Evolutionary conservation across 2,329 filamentous ascomycete genomes (phyloP).

Genomic region (Penicillium janthinellum): DNA sequence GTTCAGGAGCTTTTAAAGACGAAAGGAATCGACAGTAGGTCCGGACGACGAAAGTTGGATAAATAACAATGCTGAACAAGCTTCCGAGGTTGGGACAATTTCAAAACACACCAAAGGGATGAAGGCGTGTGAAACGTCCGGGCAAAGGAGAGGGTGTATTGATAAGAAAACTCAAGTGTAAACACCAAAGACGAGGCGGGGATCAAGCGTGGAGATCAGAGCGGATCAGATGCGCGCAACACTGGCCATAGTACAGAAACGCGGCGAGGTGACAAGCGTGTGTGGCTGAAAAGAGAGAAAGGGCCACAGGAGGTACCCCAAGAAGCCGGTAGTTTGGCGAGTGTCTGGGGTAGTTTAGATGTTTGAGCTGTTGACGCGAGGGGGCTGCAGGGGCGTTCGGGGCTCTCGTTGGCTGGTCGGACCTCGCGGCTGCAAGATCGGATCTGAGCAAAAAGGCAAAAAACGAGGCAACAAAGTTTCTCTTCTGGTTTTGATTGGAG

Average conservation of each 20-base stretch:
- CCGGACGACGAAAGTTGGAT: conserved; percentile 5
- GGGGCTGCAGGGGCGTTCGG: background rate
- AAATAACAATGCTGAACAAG: conserved; percentile 14
- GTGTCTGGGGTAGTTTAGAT: background rate
- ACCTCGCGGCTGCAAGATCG: conserved; percentile 9
- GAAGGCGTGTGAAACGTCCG: conserved; percentile 7
- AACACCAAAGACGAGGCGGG: background rate
- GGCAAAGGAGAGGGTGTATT: conserved; percentile 2
- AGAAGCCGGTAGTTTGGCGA: background rate
- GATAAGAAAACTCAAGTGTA: background rate
- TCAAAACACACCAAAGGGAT: conserved; percentile 17
- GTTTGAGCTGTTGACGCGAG: conserved; percentile 9
- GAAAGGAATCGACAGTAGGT: background rate
- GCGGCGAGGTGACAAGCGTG: background rate
- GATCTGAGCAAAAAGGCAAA: conserved; percentile 15
- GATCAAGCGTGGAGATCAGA: background rate
- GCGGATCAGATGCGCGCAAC: conserved; percentile 5
- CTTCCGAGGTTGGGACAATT: conserved; percentile 17
- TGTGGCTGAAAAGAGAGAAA: conserved; percentile 2
- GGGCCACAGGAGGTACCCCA: background rate
- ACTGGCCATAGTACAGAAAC: background rate
- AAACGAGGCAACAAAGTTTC: conserved; percentile 2
- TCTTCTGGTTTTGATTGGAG: conserved; percentile 2
- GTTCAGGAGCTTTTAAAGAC: background rate
- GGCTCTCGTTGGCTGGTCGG: conserved; percentile 7